These are phyloP conservation scores for Daldinia caldariorum DNA, from an alignment of 495 filamentous ascomycete species.

Conservation along the genomic window DNA sequence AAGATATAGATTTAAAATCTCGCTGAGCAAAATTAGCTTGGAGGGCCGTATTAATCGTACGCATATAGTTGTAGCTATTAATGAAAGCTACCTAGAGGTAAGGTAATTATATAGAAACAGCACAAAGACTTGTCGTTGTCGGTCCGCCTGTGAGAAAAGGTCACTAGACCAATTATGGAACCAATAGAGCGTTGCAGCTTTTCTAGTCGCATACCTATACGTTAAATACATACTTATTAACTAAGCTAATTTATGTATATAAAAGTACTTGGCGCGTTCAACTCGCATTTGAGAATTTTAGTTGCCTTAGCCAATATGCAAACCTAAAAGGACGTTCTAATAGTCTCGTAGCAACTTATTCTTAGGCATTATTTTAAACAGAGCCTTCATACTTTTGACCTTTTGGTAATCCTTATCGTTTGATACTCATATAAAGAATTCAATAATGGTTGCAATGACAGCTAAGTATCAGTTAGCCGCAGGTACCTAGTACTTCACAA, in stretches of 20 bases:
- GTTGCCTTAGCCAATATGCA: no score
- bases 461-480: not conserved
- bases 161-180: slow-evolving; percentile 19
- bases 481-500: not conserved
- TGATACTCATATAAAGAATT: not conserved
- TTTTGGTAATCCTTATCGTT: no score
- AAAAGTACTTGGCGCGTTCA: not conserved
- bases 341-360: no score
- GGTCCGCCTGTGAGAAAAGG: slow-evolving; percentile 18
- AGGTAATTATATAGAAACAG: slow-evolving; percentile 26
- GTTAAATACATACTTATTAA: slow-evolving; percentile 1
- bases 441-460: not conserved
- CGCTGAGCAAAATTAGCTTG: not conserved
- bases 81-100: no score
- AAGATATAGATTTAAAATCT: slow-evolving; percentile 7
- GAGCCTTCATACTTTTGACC: no score
- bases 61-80: not conserved
- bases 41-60: slow-evolving; percentile 9
- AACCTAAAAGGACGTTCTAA: no score
- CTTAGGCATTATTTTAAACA: no score
- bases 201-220: slow-evolving; percentile 18
- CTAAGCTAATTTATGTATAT: not conserved
- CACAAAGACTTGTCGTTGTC: slow-evolving; percentile 34
- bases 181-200: slow-evolving; percentile 12
- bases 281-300: not conserved